Evolutionary conservation across 2,329 filamentous ascomycete species (phyloP).

Genomic region (Colletotrichum kahawae): DNA sequence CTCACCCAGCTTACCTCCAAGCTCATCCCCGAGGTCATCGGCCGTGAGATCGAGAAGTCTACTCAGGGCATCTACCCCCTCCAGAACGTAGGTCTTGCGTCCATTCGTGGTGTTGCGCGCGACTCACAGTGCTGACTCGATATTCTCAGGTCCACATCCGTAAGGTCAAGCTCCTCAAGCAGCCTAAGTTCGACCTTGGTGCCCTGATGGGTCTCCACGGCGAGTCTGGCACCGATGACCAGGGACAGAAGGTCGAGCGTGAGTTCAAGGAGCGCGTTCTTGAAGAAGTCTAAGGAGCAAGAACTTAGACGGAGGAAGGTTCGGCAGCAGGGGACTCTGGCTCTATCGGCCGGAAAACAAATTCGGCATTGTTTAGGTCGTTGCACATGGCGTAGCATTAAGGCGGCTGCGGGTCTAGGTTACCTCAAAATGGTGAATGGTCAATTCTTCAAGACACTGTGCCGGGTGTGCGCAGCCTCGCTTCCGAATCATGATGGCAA

Average conservation of each 20-base stretch:
- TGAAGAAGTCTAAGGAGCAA: conserved; percentile 81
- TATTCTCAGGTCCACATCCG: conserved; percentile 88
- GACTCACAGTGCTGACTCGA: background rate
- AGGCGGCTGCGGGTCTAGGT: conserved; percentile 45
- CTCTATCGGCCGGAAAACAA: conserved; percentile 21
- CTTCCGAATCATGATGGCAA: conserved; percentile 19
- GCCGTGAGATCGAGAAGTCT: conserved; percentile 99
- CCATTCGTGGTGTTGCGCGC: background rate
- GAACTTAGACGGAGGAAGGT: conserved; percentile 47
- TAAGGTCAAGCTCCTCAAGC: conserved; percentile 99
- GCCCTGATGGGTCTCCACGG: conserved; percentile 95
- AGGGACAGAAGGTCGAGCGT: conserved; percentile 97
- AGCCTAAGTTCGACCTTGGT: conserved; percentile 98
- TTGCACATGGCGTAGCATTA: conserved; percentile 50
- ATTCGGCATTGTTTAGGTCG: conserved; percentile 44
- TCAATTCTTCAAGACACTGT: conserved; percentile 21
- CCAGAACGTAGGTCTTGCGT: conserved; percentile 78
- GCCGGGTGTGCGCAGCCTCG: conserved; percentile 13
- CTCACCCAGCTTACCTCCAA: conserved; percentile 97
- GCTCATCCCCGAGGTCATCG: conserved; percentile 99
- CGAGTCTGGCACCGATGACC: conserved; percentile 94
- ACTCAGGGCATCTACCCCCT: conserved; percentile 99
- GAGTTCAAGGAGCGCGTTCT: conserved; percentile 99
- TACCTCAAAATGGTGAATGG: conserved; percentile 34
- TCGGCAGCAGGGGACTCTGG: conserved; percentile 32